Conservation (phyloP, 2,329 filamentous ascomycete genomes). For the Diaporthe vaccinii region DNA sequence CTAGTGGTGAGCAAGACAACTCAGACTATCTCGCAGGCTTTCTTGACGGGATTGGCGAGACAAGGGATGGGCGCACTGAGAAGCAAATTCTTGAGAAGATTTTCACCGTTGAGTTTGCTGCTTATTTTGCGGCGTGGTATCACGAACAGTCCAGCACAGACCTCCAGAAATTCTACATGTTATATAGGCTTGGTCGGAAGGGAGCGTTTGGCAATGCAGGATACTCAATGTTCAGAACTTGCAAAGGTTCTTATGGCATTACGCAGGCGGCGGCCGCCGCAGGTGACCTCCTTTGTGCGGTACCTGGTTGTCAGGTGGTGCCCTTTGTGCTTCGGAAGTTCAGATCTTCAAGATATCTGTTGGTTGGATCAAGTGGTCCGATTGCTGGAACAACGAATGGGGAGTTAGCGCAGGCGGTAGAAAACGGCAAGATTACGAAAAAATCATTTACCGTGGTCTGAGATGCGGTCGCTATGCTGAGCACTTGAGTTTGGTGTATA, state of each 20-base stretch:
- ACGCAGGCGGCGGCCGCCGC: not conserved
- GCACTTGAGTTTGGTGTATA: no score
- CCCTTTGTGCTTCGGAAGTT: not conserved
- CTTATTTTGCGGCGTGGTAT: not conserved
- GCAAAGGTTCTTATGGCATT: not conserved
- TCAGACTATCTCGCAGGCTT: not conserved
- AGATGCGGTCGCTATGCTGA: not conserved
- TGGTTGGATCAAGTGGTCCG: not conserved
- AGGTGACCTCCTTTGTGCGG: not conserved
- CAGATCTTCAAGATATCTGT: not conserved
- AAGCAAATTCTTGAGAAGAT: not conserved
- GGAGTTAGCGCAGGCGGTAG: not conserved
- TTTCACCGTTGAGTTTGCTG: not conserved
- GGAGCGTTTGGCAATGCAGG: not conserved
- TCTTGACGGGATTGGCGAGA: not conserved
- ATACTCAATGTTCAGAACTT: not conserved
- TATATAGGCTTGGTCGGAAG: accelerated
- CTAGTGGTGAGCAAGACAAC: no score
- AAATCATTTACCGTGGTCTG: not conserved
- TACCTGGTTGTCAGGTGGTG: not conserved
- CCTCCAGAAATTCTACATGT: not conserved
- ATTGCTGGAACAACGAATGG: not conserved
- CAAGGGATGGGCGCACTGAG: not conserved
- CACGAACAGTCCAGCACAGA: not conserved
- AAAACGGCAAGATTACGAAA: not conserved